Base-by-base conservation (phyloP, 2,329 filamentous ascomycete species). In the Penicillium sp. region DNA sequence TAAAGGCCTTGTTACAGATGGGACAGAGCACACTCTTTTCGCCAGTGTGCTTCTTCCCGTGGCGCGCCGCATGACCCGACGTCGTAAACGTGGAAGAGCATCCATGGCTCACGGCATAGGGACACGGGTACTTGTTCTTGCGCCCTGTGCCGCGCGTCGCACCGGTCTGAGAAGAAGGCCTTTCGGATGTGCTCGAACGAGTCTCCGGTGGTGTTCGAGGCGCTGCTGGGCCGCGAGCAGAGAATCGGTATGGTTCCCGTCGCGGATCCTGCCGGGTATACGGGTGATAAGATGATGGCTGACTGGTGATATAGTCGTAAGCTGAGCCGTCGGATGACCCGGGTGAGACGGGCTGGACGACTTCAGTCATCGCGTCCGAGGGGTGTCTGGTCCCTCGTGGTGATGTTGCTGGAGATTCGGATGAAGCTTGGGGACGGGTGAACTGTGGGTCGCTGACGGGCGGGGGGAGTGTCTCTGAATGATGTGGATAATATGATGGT, bases 21-120 rank as follows among this genome's bases (percentile, higher is more conserved):
- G 84, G 84, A 65, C 84, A 87, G 64, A 83, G 80, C n/a, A 86
- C 83, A 56, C 85, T 84, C 69, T 87, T 87, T 71, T 86, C 85
- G 52, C 85, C 85, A 0, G 85, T 87, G 72, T 87, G 84, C 72
- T 86, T 86, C 72, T 87, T 87, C 29, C 84, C 84, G 63, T 87
- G 84, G 21, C 84, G 81, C n/a, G 84, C 84, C 7, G 84, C 84
- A 64, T 87, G 84, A 48, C 84, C 84, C 0, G 85, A 87, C 6
- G 84, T 87, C 50, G 85, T 87, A 71, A 87, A 87, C 46, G 80
- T 85, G 56, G 86, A 82, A 48, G 72, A 75, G 75, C 84, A 87
- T 50, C 78, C 76, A 67, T 80, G 83, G 49, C 81, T 78, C 61
- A 80, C 79, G 3, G 84, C 82, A 66, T 86, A 82, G 0, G 84